These are phyloP conservation scores for Mallotus repandus DNA, from an alignment of 441 rosid genomes.

Conservation along the genomic window DNA sequence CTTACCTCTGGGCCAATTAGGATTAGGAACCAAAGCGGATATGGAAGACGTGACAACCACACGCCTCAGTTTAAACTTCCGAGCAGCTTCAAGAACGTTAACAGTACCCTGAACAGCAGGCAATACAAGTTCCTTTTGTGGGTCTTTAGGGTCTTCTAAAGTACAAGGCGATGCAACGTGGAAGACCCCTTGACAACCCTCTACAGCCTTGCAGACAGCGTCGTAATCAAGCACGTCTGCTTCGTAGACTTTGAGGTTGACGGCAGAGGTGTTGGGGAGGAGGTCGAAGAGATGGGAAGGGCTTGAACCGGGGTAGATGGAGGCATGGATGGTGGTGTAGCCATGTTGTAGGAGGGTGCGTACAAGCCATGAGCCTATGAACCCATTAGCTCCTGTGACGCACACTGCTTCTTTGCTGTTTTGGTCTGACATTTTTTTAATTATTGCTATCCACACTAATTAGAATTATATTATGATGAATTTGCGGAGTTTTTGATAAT, in stretches of 20 bases:
- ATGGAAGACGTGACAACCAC: constrained; percentile 81
- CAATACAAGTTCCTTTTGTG: constrained; percentile 56
- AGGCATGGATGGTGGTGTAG: constrained; percentile 62
- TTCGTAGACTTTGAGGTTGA: constrained; percentile 41
- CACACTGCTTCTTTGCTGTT: constrained; percentile 49
- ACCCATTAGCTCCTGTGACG: constrained; percentile 89
- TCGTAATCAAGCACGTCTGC: constrained; percentile 61
- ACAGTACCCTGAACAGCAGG: constrained; percentile 88
- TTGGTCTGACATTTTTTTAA: background rate
- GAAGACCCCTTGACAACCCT: constrained; percentile 77
- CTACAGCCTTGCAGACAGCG: constrained; percentile 55
- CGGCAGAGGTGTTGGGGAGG: constrained; percentile 41
- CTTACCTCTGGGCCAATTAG: constrained; percentile 49
- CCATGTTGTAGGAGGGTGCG: constrained; percentile 50
- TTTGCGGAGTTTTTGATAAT: too few relatives aligned
- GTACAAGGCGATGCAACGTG: constrained; percentile 88
- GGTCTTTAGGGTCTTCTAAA: constrained; percentile 62
- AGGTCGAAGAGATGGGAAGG: constrained; percentile 54
- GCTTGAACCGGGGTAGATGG: constrained; percentile 61
- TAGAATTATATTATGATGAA: too few relatives aligned
- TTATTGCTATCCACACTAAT: too few relatives aligned
- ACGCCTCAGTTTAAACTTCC: constrained; percentile 55
- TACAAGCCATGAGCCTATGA: constrained; percentile 79
- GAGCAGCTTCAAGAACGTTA: constrained; percentile 67
- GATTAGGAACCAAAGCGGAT: constrained; percentile 77